Percentiles rank a stretch among this genome's conserved stretches.
Conservation (phyloP, 164 flowering plant species). For the Cinnamomum chago region DNA sequence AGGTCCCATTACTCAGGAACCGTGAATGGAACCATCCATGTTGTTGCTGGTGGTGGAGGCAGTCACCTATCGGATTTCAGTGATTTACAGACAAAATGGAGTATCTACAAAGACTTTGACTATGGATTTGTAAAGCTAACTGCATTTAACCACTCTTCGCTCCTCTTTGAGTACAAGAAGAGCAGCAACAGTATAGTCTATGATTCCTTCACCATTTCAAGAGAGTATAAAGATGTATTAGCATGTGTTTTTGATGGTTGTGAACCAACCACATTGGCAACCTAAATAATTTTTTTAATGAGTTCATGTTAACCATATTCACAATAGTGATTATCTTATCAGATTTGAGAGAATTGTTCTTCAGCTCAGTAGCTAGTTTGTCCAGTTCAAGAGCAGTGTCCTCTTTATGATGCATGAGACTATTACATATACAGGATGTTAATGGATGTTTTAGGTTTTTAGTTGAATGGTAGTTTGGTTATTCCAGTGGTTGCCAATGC, state of each 20-base stretch:
- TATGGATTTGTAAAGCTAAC: conserved; percentile 78
- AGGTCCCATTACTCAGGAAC: conserved; percentile 48
- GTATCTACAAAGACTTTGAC: conserved; percentile 60
- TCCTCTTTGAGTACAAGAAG: conserved; percentile 82
- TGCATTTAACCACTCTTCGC: conserved; percentile 71
- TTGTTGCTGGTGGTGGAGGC: conserved; percentile 83
- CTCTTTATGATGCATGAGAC: too few species aligned
- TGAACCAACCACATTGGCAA: conserved; percentile 60
- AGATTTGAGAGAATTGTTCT: too few species aligned
- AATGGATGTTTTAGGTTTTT: too few species aligned
- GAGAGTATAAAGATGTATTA: conserved; percentile 73
- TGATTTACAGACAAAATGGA: conserved; percentile 60
- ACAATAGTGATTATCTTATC: too few species aligned
- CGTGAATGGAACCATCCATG: conserved; percentile 79
- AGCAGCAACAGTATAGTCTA: conserved; percentile 78
- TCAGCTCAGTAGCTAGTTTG: too few species aligned
- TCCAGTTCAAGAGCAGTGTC: too few species aligned
- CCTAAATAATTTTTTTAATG: conserved; percentile 14
- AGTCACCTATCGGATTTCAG: conserved; percentile 49
- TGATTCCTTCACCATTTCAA: conserved; percentile 67
- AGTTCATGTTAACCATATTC: too few species aligned
- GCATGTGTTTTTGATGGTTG: conserved; percentile 78
- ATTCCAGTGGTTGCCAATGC: too few species aligned
- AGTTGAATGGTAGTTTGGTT: too few species aligned
- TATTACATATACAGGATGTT: too few species aligned